These are phyloP conservation scores for Pseudomonodictys pantanalensis DNA, from an alignment of 495 filamentous ascomycete species.

Conservation along the genomic window DNA sequence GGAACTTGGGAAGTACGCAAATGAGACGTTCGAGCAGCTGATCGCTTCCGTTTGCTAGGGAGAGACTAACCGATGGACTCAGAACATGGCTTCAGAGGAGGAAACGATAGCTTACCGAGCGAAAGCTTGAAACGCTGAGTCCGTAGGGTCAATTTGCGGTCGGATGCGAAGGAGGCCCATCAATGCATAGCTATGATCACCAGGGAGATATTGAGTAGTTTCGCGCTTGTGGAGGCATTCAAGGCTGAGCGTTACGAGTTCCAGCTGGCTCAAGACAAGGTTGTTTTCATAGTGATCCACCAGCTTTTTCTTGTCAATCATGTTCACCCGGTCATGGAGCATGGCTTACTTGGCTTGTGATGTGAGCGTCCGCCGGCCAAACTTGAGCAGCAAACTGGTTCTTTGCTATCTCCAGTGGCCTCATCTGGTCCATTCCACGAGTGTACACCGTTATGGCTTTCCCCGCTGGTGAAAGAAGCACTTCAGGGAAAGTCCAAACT, in stretches of 20 bases:
- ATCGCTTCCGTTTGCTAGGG: constrained; percentile 47
- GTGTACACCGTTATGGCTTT: constrained; percentile 36
- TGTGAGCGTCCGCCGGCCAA: constrained; percentile 26
- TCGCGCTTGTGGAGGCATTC: constrained; percentile 33
- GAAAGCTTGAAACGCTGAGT: constrained; percentile 48
- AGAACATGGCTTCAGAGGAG: not conserved
- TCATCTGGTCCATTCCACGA: constrained; percentile 1
- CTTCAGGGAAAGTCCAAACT: constrained; percentile 52
- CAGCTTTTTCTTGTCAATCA: constrained; percentile 27
- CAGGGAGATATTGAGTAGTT: constrained; percentile 28
- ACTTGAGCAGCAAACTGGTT: constrained; percentile 31
- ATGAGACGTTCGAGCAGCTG: constrained; percentile 47
- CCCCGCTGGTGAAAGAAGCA: constrained; percentile 40
- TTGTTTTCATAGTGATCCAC: constrained; percentile 44
- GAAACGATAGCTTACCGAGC: constrained; percentile 34
- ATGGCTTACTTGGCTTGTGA: constrained; percentile 21
- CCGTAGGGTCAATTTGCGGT: constrained; percentile 38
- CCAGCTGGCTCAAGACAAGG: constrained; percentile 42
- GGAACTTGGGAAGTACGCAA: constrained; percentile 38
- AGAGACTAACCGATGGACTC: constrained; percentile 30
- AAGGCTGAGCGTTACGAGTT: constrained; percentile 39
- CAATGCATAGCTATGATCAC: constrained; percentile 48
- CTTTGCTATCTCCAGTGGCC: constrained; percentile 12
- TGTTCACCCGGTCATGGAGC: not conserved
- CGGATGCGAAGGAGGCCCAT: constrained; percentile 47